phyloP scores from a whole-genome alignment of 257 asterid genomes.

The Rhazya stricta region DNA sequence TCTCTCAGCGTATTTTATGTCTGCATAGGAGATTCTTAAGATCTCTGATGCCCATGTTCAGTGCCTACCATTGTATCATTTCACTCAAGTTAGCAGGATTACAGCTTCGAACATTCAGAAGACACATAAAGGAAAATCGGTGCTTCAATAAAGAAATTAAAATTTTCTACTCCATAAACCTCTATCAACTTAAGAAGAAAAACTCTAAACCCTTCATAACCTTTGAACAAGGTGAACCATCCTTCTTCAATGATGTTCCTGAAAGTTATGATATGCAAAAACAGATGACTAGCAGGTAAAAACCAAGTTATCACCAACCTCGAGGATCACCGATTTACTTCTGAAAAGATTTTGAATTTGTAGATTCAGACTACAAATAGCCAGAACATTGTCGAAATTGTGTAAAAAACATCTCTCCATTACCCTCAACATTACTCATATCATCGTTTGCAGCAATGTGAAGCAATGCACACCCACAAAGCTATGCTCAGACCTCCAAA shows the following conservation, averaged over 20 bases:
- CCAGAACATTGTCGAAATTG: background rate
- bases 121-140: too few species aligned
- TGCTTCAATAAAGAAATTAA: background rate
- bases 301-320: background rate
- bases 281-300: background rate
- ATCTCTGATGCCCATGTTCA: background rate
- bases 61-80: background rate
- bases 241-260: background rate
- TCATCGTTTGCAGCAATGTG: background rate
- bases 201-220: background rate
- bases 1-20: background rate
- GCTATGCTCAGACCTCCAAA: background rate
- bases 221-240: background rate
- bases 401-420: background rate
- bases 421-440: background rate
- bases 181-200: background rate
- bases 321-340: background rate
- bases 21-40: background rate
- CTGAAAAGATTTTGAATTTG: background rate
- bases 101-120: background rate
- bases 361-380: background rate
- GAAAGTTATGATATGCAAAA: background rate
- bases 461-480: background rate
- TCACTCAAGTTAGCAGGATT: background rate
- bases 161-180: background rate